Conservation (phyloP, 2,329 filamentous ascomycete genomes). For the Aspergillus luchuensis region DNA sequence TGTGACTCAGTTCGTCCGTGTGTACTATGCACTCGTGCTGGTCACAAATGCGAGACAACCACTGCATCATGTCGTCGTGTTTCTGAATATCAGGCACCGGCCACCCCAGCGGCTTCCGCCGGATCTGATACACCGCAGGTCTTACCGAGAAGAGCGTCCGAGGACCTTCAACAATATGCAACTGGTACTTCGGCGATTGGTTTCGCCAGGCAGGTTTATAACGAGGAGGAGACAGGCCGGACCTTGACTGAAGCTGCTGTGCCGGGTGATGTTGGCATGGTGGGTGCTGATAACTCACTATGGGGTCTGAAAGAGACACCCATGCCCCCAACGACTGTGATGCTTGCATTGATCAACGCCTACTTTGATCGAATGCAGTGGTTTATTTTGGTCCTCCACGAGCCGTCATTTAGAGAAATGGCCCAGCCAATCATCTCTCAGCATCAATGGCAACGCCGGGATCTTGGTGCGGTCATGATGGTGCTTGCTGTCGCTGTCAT, state of each 20-base stretch:
- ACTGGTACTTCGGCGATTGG: background rate
- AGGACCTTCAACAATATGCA: background rate
- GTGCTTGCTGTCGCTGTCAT: background rate
- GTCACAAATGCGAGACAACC: background rate
- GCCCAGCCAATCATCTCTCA: background rate
- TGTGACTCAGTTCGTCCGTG: background rate
- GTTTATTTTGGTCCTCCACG: slow-evolving; percentile 1
- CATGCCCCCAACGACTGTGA: background rate
- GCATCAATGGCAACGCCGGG: background rate
- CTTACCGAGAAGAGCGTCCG: too few relatives aligned
- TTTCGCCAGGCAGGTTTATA: slow-evolving; percentile 1
- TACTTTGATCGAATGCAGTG: slow-evolving; percentile 7
- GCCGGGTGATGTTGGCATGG: slow-evolving; percentile 1
- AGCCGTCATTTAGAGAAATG: background rate
- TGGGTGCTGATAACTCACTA: background rate
- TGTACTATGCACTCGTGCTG: background rate
- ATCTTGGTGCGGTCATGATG: slow-evolving; percentile 1
- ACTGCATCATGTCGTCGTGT: background rate
- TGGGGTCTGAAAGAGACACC: background rate
- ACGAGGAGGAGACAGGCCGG: slow-evolving; percentile 3
- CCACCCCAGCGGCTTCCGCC: background rate
- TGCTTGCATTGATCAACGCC: background rate
- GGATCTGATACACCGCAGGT: background rate
- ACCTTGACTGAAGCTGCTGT: slow-evolving; percentile 1
- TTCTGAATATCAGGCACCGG: too few relatives aligned